Evolutionary conservation across 345 rosid genomes (phyloP).

Genomic region (Geranium brycei): DNA sequence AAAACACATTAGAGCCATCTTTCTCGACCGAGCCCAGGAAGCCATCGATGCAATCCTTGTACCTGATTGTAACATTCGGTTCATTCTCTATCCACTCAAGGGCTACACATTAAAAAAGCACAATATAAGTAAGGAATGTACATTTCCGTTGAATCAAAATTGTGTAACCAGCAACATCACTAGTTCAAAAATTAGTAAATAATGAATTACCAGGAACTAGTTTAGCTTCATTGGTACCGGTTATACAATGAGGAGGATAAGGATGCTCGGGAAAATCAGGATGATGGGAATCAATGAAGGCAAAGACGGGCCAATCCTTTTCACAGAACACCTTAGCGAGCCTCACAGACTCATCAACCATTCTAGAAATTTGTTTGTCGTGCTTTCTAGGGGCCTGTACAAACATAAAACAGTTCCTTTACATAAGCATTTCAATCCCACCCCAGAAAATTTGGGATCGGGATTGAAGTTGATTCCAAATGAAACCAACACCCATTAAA

Average conservation of each 20-base stretch:
- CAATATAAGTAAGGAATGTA: too few species aligned
- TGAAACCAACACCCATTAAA: too few species aligned
- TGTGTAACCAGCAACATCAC: background rate
- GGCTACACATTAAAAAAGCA: slow-evolving; percentile 21
- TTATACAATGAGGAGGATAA: slow-evolving; percentile 75
- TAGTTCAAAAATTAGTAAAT: too few species aligned
- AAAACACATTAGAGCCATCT: slow-evolving; percentile 72
- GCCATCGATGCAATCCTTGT: slow-evolving; percentile 76
- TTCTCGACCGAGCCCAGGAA: slow-evolving; percentile 65
- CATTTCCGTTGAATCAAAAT: background rate
- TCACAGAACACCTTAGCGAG: slow-evolving; percentile 49
- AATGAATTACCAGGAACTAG: slow-evolving; percentile 55
- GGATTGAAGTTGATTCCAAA: background rate
- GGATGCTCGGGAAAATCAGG: slow-evolving; percentile 74
- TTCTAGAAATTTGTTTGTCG: slow-evolving; percentile 49
- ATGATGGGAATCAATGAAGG: slow-evolving; percentile 71
- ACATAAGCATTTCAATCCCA: background rate
- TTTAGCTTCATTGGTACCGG: slow-evolving; percentile 63
- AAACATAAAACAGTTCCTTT: background rate
- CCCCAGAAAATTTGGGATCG: background rate
- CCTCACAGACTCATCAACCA: slow-evolving; percentile 59
- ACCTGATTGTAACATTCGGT: slow-evolving; percentile 40
- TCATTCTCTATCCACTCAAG: slow-evolving; percentile 67
- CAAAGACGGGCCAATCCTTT: slow-evolving; percentile 69
- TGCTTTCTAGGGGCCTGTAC: slow-evolving; percentile 56